Percentiles rank a stretch among this genome's conserved stretches.
phyloP scores from a whole-genome alignment of 2,329 filamentous ascomycete species.

The Xylariaceae sp. region DNA sequence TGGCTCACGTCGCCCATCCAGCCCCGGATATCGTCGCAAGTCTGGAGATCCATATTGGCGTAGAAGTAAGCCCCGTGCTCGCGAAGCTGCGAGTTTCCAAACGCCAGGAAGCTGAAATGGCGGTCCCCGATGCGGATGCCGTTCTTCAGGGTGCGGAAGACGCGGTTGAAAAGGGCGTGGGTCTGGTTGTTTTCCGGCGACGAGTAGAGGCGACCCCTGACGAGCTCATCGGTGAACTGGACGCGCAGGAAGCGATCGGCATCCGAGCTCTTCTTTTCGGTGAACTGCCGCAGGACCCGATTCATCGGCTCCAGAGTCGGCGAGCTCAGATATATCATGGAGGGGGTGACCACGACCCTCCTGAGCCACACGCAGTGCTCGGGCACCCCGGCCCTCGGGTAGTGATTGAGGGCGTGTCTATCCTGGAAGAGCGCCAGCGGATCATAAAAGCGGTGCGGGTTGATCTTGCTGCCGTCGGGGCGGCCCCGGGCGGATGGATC shows the following conservation, averaged over 20 bases:
- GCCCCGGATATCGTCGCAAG: constrained; percentile 66
- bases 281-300: constrained; percentile 71
- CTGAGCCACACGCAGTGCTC: constrained; percentile 67
- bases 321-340: constrained; percentile 68
- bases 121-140: constrained; percentile 79
- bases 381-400: constrained; percentile 48
- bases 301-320: constrained; percentile 83
- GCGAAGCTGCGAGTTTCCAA: constrained; percentile 89
- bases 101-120: constrained; percentile 83
- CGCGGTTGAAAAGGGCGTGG: constrained; percentile 65
- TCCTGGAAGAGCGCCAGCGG: constrained; percentile 66
- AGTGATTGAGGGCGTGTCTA: constrained; percentile 39
- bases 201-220: constrained; percentile 51
- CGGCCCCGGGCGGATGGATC: constrained; percentile 29
- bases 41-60: constrained; percentile 57
- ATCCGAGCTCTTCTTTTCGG: constrained; percentile 56
- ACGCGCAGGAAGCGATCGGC: constrained; percentile 81
- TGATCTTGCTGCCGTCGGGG: constrained; percentile 12
- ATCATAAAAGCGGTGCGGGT: constrained; percentile 53
- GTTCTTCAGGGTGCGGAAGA: constrained; percentile 63
- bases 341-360: constrained; percentile 76
- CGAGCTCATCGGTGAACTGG: constrained; percentile 78
- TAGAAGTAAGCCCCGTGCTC: constrained; percentile 94
- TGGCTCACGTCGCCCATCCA: constrained; percentile 84
- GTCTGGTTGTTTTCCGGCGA: constrained; percentile 46